Evolutionary conservation across 2,329 filamentous ascomycete species (phyloP), one percentile per base, ranked within the genome.

Genomic region (Lasiodiplodia gonubiensis): DNA sequence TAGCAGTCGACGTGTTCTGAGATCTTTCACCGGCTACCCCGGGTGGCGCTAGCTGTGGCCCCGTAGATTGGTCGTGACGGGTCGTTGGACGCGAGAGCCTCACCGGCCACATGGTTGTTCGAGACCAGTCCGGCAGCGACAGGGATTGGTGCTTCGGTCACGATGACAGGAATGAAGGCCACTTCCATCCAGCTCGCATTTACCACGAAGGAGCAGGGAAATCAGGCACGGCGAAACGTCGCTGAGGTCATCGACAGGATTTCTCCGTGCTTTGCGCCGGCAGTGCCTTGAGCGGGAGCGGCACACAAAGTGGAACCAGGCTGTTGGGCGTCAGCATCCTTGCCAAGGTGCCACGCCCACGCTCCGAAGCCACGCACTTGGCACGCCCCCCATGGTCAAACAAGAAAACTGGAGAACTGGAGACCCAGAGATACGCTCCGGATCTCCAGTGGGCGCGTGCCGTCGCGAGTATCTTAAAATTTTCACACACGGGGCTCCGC

Each of bases 331-430:
- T 18, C 30, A 2, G 30, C 10, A 63, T 63, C 59, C 59, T 33
- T 63, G 59, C 46, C 59, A 51, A 33, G 46, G 3, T 63, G 42
- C 30, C 42, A 60, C 39, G 23, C 55, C 37, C 23, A 30, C 14
- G 42, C 46, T 37, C 42, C 30, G 59, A 49, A 33, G 39, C 57
- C 57, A 23, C 14, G 16, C 46, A 23, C 59, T 52, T 63, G 59
- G 59, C 59, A 46, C 59, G 27, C 30, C 59, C n/a, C n/a, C 46
- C 46, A 63, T 63, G 59, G 59, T 52, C 59, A 51, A 63, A 63
- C 59, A 51, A 16, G 46, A 63, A 63, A 52, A 63, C n/a, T 63
- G 46, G 59, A 51, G 59, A 63, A 63, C 30, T 51, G 46, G 42
- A 27, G 42, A 51, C 46, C 18, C 27, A 49, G n/a, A 51, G 46